Conservation (phyloP, 805 yeast species). For the Saccharomycopsis javanensis region DNA sequence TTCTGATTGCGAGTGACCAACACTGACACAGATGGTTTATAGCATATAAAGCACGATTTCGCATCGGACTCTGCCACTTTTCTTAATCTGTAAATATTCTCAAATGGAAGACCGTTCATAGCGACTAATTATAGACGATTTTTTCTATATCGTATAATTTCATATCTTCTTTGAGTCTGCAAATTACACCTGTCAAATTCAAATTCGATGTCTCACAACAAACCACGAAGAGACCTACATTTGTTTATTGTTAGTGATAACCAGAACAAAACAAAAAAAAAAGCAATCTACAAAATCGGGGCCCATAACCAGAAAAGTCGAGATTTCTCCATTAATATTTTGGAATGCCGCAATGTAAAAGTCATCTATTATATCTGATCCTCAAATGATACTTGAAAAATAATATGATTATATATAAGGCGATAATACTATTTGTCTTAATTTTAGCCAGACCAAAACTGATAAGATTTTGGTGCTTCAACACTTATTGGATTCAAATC, state of each 20-base stretch:
- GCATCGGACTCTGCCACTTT: slow-evolving; percentile 34
- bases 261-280: not conserved
- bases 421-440: not conserved
- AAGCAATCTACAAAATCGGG: not conserved
- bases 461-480: slow-evolving; percentile 52
- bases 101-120: slow-evolving; percentile 8
- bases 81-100: slow-evolving; percentile 32
- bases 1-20: slow-evolving; percentile 28
- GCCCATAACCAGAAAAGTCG: not conserved
- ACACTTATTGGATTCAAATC: slow-evolving; percentile 46
- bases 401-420: not conserved
- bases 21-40: slow-evolving; percentile 38
- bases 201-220: too few relatives aligned
- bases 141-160: too few relatives aligned
- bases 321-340: too few relatives aligned
- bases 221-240: too few relatives aligned
- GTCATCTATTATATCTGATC: not conserved
- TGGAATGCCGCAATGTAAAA: too few relatives aligned
- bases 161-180: not conserved
- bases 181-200: too few relatives aligned
- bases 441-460: slow-evolving; percentile 53
- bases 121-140: not conserved
- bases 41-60: slow-evolving; percentile 42
- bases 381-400: not conserved
- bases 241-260: too few relatives aligned